These are phyloP conservation scores for Macrolepiota fuliginosa DNA, from an alignment of 768 basidiomycete species.

Conservation along the genomic window DNA sequence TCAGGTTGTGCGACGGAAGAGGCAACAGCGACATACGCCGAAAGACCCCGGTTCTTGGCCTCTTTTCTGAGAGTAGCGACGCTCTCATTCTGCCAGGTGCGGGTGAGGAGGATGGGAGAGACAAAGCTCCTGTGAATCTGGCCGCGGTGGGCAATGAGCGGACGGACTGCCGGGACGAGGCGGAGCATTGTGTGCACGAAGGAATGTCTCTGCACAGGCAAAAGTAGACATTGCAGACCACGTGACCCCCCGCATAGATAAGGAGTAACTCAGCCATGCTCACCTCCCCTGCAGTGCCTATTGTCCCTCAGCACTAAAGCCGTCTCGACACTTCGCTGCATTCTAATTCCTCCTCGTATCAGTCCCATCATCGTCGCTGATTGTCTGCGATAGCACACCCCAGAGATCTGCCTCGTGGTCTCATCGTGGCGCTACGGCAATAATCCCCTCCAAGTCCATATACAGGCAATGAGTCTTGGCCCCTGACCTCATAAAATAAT, in stretches of 20 bases:
- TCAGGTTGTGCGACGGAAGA: conserved; percentile 6
- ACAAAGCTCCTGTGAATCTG: conserved; percentile 31
- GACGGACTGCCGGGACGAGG: conserved; percentile 16
- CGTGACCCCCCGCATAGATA: conserved; percentile 20
- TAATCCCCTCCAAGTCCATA: conserved; percentile 23
- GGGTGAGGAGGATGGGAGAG: conserved; percentile 55
- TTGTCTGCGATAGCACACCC: conserved; percentile 17
- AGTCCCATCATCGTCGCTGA: conserved; percentile 15
- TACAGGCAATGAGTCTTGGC: conserved; percentile 28
- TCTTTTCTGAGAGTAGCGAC: conserved; percentile 49
- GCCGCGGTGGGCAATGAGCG: neutral
- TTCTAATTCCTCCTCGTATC: neutral
- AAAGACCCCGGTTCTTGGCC: conserved; percentile 53
- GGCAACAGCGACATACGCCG: conserved; percentile 38
- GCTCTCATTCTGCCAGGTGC: conserved; percentile 53
- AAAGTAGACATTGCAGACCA: neutral
- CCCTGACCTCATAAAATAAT: conserved; percentile 20
- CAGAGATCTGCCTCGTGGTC: conserved; percentile 55
- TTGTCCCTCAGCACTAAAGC: neutral
- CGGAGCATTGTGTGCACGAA: conserved; percentile 20
- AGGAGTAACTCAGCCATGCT: conserved; percentile 3
- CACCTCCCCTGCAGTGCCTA: neutral
- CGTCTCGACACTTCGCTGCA: neutral
- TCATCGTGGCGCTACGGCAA: conserved; percentile 37
- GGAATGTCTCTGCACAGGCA: neutral